These are phyloP conservation scores for Candida stauntonica DNA, from an alignment of 805 yeast species.

Conservation along the genomic window DNA sequence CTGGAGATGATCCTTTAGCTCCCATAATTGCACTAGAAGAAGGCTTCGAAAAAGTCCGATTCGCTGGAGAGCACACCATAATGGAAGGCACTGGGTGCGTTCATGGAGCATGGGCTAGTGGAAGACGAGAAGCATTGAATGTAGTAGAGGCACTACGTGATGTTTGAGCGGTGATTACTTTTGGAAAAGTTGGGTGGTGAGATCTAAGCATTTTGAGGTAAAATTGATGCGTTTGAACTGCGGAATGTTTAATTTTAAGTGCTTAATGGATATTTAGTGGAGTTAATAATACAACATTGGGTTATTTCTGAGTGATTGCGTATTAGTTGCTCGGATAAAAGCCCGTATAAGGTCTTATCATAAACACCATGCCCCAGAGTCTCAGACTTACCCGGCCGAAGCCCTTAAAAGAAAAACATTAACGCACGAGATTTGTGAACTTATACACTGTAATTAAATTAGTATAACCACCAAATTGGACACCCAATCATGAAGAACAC, in stretches of 20 bases:
- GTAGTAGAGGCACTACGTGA: constrained; percentile 18
- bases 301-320: too few relatives aligned
- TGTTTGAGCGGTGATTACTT: background rate
- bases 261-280: too few relatives aligned
- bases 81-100: constrained; percentile 88
- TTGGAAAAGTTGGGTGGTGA: background rate
- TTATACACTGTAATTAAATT: too few relatives aligned
- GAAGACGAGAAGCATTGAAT: constrained; percentile 48
- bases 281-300: too few relatives aligned
- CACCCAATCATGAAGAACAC: constrained; percentile 1
- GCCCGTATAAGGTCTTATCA: too few relatives aligned
- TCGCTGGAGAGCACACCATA: constrained; percentile 90
- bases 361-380: too few relatives aligned
- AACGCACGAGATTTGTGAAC: too few relatives aligned
- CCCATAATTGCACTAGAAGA: constrained; percentile 55
- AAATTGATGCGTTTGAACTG: too few relatives aligned
- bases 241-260: too few relatives aligned
- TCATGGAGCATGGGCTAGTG: constrained; percentile 86
- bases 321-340: too few relatives aligned
- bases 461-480: background rate
- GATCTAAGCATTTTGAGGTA: too few relatives aligned
- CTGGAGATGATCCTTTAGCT: constrained; percentile 67
- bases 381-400: background rate
- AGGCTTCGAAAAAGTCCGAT: constrained; percentile 58
- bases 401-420: background rate